These are phyloP conservation scores for Candida orba DNA, from an alignment of 805 yeast genomes.

Conservation along the genomic window DNA sequence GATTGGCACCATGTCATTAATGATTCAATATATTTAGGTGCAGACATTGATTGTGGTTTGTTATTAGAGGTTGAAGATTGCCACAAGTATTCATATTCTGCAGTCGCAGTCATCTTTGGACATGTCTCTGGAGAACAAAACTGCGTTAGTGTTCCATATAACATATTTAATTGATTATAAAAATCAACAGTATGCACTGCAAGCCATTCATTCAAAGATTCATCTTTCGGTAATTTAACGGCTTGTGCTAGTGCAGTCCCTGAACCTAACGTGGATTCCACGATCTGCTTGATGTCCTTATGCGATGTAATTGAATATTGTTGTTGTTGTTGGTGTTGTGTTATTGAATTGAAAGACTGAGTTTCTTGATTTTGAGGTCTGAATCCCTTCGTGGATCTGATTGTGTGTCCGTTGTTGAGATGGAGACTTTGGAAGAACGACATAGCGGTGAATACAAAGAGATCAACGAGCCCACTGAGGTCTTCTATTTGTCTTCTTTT, in stretches of 20 bases:
- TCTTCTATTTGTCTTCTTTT: too few species aligned
- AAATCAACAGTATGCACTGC: slow-evolving; percentile 98
- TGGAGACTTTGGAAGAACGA: slow-evolving; percentile 30
- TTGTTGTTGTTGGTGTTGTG: slow-evolving; percentile 7
- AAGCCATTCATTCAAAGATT: slow-evolving; percentile 87
- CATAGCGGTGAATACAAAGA: slow-evolving; percentile 11
- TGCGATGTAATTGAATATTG: slow-evolving; percentile 44
- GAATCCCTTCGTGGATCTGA: slow-evolving; percentile 40
- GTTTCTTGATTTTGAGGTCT: slow-evolving; percentile 15
- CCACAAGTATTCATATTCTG: slow-evolving; percentile 96
- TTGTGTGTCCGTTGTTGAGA: slow-evolving; percentile 39
- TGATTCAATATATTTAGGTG: slow-evolving; percentile 91
- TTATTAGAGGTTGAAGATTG: slow-evolving; percentile 63
- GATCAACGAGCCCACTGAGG: too few species aligned
- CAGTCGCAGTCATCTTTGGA: slow-evolving; percentile 97
- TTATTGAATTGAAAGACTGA: background rate
- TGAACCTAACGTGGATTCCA: slow-evolving; percentile 92
- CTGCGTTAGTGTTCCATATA: slow-evolving; percentile 91
- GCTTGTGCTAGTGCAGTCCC: slow-evolving; percentile 89
- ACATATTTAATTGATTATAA: slow-evolving; percentile 92
- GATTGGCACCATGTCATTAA: slow-evolving; percentile 93
- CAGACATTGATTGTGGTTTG: slow-evolving; percentile 81
- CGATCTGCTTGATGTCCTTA: slow-evolving; percentile 75
- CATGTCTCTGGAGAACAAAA: slow-evolving; percentile 94
- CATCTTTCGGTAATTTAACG: slow-evolving; percentile 88